A percentile compares a stretch with the other conserved stretches of the same genome.
Evolutionary conservation across 2,329 filamentous ascomycete species (phyloP).

Genomic region (Alternaria burnsii): DNA sequence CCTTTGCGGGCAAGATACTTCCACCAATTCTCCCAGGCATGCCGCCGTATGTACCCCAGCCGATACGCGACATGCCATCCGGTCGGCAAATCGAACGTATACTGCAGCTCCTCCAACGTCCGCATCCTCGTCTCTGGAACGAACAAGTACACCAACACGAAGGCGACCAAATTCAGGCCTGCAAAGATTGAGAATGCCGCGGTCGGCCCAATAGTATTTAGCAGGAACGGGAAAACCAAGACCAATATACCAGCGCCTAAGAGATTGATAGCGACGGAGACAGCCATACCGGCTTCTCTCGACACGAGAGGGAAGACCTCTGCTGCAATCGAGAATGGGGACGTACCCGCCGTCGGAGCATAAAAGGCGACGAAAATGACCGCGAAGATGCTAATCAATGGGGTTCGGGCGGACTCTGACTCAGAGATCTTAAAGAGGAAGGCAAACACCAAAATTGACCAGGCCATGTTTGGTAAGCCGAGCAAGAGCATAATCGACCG

Average conservation of each 20-base stretch:
- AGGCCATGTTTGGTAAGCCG: constrained; percentile 35
- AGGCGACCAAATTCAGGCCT: constrained; percentile 36
- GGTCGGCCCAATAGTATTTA: constrained; percentile 39
- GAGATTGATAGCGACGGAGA: constrained; percentile 51
- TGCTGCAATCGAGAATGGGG: constrained; percentile 33
- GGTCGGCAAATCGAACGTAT: constrained; percentile 34
- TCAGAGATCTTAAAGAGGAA: constrained; percentile 27
- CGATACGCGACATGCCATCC: constrained; percentile 31
- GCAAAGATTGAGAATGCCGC: constrained; percentile 51
- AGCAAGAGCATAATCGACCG: constrained; percentile 30
- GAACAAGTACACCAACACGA: constrained; percentile 38
- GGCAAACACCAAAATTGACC: constrained; percentile 34
- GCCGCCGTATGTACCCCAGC: constrained; percentile 19
- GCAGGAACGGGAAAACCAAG: constrained; percentile 49
- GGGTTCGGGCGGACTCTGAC: constrained; percentile 13
- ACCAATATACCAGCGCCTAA: constrained; percentile 50
- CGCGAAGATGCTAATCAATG: constrained; percentile 26
- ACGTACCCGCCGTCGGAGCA: constrained; percentile 32
- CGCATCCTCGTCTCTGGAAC: constrained; percentile 39
- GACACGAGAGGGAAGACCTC: constrained; percentile 35
- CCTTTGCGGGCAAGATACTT: constrained; percentile 21
- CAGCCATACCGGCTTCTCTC: constrained; percentile 38
- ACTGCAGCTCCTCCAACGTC: constrained; percentile 36
- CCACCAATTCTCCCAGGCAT: constrained; percentile 29
- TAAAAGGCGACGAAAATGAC: constrained; percentile 31